A percentile compares a stretch with the other conserved stretches of the same genome.
Evolutionary conservation across 2,329 filamentous ascomycete genomes (phyloP).

Genomic region (Cladosporium sp.): DNA sequence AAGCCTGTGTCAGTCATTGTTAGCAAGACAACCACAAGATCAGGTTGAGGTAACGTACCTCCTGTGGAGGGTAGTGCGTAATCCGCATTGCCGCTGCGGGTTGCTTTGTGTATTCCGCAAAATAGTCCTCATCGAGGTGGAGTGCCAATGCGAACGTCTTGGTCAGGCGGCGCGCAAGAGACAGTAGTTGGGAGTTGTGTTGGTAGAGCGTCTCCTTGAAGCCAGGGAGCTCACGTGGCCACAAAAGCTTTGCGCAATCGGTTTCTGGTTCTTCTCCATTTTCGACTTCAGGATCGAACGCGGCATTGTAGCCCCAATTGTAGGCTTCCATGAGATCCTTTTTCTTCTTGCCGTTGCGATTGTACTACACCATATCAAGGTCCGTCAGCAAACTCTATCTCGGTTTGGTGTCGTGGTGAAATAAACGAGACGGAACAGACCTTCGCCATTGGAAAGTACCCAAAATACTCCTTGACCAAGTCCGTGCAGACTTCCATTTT

Average conservation of each 20-base stretch:
- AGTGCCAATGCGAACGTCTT: slow-evolving; percentile 40
- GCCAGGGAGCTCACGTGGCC: slow-evolving; percentile 29
- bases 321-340: slow-evolving; percentile 28
- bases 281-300: slow-evolving; percentile 18
- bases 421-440: no score
- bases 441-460: slow-evolving; percentile 36
- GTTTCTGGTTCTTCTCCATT: slow-evolving; percentile 15
- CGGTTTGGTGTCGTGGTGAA: no score
- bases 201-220: slow-evolving; percentile 36
- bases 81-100: slow-evolving; percentile 35
- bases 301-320: slow-evolving; percentile 24
- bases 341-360: neutral
- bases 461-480: slow-evolving; percentile 33
- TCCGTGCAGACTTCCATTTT: slow-evolving; percentile 47
- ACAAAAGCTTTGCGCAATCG: no score
- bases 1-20: no score
- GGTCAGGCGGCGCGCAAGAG: slow-evolving; percentile 36
- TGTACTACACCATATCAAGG: no score
- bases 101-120: slow-evolving; percentile 34
- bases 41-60: no score
- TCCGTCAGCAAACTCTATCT: no score
- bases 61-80: slow-evolving; percentile 41
- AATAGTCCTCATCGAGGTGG: slow-evolving; percentile 38
- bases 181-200: slow-evolving; percentile 35
- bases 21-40: no score